Percentiles rank a stretch among this genome's conserved stretches.
These are phyloP conservation scores for Diversispora eburnea DNA, from an alignment of 192 early-diverging fungal species.

Conservation along the genomic window DNA sequence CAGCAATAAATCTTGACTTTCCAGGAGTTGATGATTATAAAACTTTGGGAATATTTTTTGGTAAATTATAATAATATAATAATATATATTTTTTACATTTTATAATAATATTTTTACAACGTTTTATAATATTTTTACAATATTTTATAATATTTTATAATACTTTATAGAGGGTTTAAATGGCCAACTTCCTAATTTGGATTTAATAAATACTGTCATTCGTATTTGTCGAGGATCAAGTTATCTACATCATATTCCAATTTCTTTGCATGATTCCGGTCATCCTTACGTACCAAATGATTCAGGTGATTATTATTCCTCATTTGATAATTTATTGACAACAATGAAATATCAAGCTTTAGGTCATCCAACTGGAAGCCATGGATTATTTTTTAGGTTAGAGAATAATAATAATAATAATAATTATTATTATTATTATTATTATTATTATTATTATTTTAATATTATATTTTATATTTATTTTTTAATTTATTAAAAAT, in stretches of 20 bases:
- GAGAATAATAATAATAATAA: not conserved
- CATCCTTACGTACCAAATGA: conserved; percentile 31
- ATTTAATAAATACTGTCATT: conserved; percentile 77
- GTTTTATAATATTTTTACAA: not conserved
- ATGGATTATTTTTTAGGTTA: conserved; percentile 68
- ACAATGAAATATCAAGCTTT: conserved; percentile 66
- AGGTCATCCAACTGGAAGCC: conserved; percentile 64
- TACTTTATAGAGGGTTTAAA: conserved; percentile 68
- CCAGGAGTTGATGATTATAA: conserved; percentile 59
- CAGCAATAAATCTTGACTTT: conserved; percentile 85
- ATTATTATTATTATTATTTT: too few species aligned
- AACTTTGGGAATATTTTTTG: conserved; percentile 70
- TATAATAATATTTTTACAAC: not conserved
- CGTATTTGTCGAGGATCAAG: conserved; percentile 50
- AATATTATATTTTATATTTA: too few species aligned
- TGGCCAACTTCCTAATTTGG: conserved; percentile 90
- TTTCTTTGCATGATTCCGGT: conserved; percentile 56
- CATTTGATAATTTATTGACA: conserved; percentile 45
- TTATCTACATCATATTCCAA: conserved; percentile 37
- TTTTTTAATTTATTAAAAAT: too few species aligned
- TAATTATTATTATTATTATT: too few species aligned
- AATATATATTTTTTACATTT: not conserved
- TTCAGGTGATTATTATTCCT: conserved; percentile 41
- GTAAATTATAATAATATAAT: conserved; percentile 31
- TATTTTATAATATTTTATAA: not conserved